Conservation (phyloP, 352 stramenopile species). For the Vaucheria bursata region DNA sequence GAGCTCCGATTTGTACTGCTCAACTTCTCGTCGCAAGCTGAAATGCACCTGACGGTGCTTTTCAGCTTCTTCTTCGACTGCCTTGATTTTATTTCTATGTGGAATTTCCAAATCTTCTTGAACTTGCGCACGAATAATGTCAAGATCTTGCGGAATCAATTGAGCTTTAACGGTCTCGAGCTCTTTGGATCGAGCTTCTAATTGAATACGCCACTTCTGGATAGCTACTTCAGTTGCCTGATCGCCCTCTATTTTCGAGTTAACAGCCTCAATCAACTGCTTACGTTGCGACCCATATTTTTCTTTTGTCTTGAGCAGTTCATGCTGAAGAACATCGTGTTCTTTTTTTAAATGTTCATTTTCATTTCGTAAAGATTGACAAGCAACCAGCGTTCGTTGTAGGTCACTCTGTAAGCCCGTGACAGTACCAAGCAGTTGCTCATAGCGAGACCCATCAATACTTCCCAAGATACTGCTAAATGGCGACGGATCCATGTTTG, state of each 20-base stretch:
- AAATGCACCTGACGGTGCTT: slow-evolving; percentile 52
- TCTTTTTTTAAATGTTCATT: slow-evolving; percentile 46
- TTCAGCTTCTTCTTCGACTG: slow-evolving; percentile 40
- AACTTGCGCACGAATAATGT: slow-evolving; percentile 49
- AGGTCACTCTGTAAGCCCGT: slow-evolving; percentile 45
- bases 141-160: slow-evolving; percentile 51
- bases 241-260: slow-evolving; percentile 44
- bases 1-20: slow-evolving; percentile 49
- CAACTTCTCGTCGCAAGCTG: slow-evolving; percentile 50
- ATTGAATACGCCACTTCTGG: slow-evolving; percentile 50
- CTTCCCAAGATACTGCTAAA: slow-evolving; percentile 1
- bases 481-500: background rate
- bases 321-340: slow-evolving; percentile 45
- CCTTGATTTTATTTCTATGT: slow-evolving; percentile 31
- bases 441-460: slow-evolving; percentile 19
- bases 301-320: slow-evolving; percentile 45
- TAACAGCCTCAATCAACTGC: slow-evolving; percentile 45
- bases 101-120: slow-evolving; percentile 52
- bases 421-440: slow-evolving; percentile 45
- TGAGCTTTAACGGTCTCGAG: slow-evolving; percentile 50
- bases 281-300: slow-evolving; percentile 41
- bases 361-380: slow-evolving; percentile 27
- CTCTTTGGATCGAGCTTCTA: slow-evolving; percentile 47
- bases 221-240: slow-evolving; percentile 43
- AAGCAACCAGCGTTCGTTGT: slow-evolving; percentile 43